These are phyloP conservation scores for Blastobotrys buckinghamii DNA, from an alignment of 1,139 yeast genomes.

Conservation along the genomic window DNA sequence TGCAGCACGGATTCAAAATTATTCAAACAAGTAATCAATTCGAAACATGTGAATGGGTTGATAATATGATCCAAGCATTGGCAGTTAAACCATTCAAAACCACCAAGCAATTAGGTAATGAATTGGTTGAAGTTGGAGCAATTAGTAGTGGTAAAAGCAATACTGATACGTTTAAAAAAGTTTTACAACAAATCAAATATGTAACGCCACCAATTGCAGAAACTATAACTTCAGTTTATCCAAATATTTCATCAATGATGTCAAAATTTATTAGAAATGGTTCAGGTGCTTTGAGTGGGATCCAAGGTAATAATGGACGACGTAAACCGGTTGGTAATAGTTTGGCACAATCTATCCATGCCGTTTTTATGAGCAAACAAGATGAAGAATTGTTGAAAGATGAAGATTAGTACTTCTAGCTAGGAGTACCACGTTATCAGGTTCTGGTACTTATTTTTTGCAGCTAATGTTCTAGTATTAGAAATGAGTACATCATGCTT, in stretches of 20 bases:
- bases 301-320: constrained; percentile 9
- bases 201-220: constrained; percentile 36
- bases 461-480: no score
- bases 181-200: constrained; percentile 42
- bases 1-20: constrained; percentile 19
- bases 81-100: constrained; percentile 22
- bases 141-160: constrained; percentile 41
- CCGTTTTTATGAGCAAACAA: constrained; percentile 19
- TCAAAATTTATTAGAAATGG: constrained; percentile 18
- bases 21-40: constrained; percentile 18
- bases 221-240: constrained; percentile 18
- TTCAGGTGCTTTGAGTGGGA: constrained; percentile 18
- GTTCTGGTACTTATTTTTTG: no score
- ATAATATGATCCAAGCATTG: constrained; percentile 21
- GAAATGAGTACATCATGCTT: no score
- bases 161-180: constrained; percentile 37
- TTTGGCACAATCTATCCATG: constrained; percentile 19
- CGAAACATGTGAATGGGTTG: constrained; percentile 24
- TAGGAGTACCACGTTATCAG: background rate
- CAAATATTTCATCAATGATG: constrained; percentile 19
- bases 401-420: background rate
- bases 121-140: constrained; percentile 38
- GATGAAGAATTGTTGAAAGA: constrained; percentile 16
- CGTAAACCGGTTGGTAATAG: constrained; percentile 15
- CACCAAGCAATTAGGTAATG: constrained; percentile 19